phyloP scores from a whole-genome alignment of 2,329 filamentous ascomycete genomes.

The Epichloe baconii region DNA sequence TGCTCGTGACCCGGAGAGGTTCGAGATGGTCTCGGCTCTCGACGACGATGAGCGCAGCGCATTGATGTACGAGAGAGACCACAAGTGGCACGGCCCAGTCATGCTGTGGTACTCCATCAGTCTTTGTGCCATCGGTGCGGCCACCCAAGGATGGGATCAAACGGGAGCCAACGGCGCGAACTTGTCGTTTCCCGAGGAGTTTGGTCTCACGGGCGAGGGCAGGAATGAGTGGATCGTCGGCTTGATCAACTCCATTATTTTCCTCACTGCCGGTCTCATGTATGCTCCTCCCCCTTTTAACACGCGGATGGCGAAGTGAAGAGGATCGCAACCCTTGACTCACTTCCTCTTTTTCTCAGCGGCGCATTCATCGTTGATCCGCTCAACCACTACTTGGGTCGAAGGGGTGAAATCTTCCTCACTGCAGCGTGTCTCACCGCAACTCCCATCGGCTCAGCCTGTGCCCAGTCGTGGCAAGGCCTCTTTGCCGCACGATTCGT shows the following conservation, averaged over 20 bases:
- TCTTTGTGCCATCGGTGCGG: constrained; percentile 40
- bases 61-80: constrained; percentile 33
- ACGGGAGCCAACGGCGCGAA: constrained; percentile 48
- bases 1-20: constrained; percentile 14
- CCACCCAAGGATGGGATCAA: constrained; percentile 50
- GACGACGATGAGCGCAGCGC: constrained; percentile 19
- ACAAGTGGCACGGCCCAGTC: constrained; percentile 40
- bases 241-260: constrained; percentile 18
- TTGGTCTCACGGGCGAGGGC: constrained; percentile 22
- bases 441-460: constrained; percentile 43
- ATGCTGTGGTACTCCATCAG: constrained; percentile 29
- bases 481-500: constrained; percentile 53
- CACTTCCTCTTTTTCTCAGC: constrained; percentile 5
- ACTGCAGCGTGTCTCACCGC: constrained; percentile 35
- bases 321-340: neutral
- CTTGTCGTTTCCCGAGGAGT: constrained; percentile 38
- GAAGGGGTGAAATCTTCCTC: constrained; percentile 52
- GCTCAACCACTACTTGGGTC: constrained; percentile 48
- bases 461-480: constrained; percentile 51
- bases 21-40: constrained; percentile 11
- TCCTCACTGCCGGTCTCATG: constrained; percentile 38
- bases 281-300: constrained; percentile 19
- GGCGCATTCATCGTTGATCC: constrained; percentile 25
- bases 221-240: constrained; percentile 29
- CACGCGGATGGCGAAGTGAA: neutral